phyloP scores from a whole-genome alignment of 306 rosid genomes.

The Mimosa bimucronata region DNA sequence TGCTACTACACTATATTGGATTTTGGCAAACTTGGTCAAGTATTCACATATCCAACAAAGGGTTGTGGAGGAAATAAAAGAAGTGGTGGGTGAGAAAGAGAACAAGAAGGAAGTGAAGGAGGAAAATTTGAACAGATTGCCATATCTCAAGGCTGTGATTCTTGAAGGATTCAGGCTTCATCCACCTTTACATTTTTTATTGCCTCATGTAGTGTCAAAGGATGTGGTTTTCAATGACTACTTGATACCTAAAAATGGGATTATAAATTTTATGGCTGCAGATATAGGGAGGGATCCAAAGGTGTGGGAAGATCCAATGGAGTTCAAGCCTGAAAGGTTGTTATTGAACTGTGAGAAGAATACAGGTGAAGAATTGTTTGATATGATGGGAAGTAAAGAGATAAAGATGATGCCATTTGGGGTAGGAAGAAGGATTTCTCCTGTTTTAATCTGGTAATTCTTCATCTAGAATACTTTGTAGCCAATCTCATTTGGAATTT shows the following conservation, averaged over 20 bases:
- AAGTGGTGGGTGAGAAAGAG: neutral
- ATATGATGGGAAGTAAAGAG: neutral
- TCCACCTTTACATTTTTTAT: neutral
- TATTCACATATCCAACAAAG: neutral
- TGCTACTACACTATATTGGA: neutral
- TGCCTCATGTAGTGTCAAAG: neutral
- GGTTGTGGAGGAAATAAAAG: neutral
- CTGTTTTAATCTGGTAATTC: neutral
- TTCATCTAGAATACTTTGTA: neutral
- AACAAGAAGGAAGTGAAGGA: neutral
- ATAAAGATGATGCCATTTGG: constrained; percentile 15
- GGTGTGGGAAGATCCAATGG: neutral
- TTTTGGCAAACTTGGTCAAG: neutral
- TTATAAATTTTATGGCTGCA: neutral
- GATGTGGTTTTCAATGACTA: neutral
- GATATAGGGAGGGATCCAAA: neutral
- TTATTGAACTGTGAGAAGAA: neutral
- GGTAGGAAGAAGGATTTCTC: neutral
- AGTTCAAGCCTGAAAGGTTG: neutral
- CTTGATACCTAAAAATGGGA: neutral
- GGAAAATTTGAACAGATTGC: neutral
- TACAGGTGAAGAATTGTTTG: neutral
- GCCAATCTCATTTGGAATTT: constrained; percentile 2
- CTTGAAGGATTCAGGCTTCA: neutral
- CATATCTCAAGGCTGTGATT: neutral